Evolutionary conservation across 352 stramenopile species (phyloP).

Genomic region (Lagenidium sp.): DNA sequence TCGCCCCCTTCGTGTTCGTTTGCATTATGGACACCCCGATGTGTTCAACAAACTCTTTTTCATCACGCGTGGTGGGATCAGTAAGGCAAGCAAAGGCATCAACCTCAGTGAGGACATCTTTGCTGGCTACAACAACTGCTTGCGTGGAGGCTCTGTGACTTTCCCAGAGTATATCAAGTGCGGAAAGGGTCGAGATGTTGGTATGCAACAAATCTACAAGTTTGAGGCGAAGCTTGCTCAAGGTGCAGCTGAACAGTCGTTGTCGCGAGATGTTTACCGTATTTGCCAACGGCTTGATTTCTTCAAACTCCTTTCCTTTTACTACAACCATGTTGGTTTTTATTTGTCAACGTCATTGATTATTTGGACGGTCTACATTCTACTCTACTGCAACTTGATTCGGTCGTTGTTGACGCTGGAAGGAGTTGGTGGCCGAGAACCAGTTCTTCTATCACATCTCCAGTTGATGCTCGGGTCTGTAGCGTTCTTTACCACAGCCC

Average conservation of each 20-base stretch:
- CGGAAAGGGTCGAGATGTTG: conserved; percentile 98
- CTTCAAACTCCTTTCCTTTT: conserved; percentile 97
- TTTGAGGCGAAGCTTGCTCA: conserved; percentile 98
- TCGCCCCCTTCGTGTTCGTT: conserved; percentile 92
- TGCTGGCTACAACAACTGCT: conserved; percentile 98
- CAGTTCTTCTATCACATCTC: conserved; percentile 92
- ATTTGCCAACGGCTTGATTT: conserved; percentile 97
- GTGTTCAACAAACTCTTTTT: conserved; percentile 99
- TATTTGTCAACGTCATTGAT: conserved; percentile 98
- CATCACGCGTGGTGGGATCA: conserved; percentile 97
- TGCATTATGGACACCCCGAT: conserved; percentile 99
- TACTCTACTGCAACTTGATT: conserved; percentile 95
- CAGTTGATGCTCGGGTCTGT: conserved; percentile 96
- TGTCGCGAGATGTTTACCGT: conserved; percentile 97
- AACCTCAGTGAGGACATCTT: conserved; percentile 99
- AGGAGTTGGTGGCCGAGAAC: conserved; percentile 85
- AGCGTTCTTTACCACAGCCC: conserved; percentile 96
- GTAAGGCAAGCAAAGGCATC: conserved; percentile 98
- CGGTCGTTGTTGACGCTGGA: conserved; percentile 91
- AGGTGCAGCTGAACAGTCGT: conserved; percentile 96
- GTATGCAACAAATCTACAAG: conserved; percentile 99
- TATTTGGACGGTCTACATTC: conserved; percentile 96
- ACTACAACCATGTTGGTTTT: conserved; percentile 99
- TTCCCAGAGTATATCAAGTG: conserved; percentile 99
- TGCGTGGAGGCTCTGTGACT: conserved; percentile 92